Evolutionary conservation across 1,139 yeast genomes (phyloP).

Genomic region (Martiniozyma asiatica): DNA sequence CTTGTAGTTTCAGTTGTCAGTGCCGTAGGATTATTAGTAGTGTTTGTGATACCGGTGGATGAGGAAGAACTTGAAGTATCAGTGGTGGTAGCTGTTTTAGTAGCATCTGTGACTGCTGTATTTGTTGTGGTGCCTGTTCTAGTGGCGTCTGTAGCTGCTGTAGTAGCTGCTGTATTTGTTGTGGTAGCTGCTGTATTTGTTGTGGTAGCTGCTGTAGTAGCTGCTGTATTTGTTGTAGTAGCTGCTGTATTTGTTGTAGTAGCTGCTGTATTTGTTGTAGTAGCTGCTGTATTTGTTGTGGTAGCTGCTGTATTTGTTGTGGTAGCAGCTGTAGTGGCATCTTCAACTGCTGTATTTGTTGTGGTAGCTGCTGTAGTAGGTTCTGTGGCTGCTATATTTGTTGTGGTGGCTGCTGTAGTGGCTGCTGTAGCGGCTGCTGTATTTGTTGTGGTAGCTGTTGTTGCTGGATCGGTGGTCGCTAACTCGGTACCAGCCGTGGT

Average conservation of each 20-base stretch:
- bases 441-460: slow-evolving; percentile 3
- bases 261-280: slow-evolving; percentile 2
- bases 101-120: slow-evolving; percentile 1
- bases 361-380: slow-evolving; percentile 5
- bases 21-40: slow-evolving; percentile 11
- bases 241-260: slow-evolving; percentile 6
- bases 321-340: slow-evolving; percentile 8
- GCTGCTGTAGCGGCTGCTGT: too few relatives aligned
- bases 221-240: slow-evolving; percentile 3
- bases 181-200: not conserved
- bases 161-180: slow-evolving; percentile 1
- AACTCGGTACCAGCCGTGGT: too few relatives aligned
- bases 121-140: slow-evolving; percentile 4
- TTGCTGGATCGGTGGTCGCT: too few relatives aligned
- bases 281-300: not conserved
- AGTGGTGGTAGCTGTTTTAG: slow-evolving; percentile 4
- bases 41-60: too few relatives aligned
- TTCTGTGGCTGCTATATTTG: slow-evolving; percentile 3
- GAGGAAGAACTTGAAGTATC: too few relatives aligned
- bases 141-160: slow-evolving; percentile 3
- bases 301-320: slow-evolving; percentile 4
- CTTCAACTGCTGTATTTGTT: not conserved
- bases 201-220: slow-evolving; percentile 1
- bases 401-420: too few relatives aligned
- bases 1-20: slow-evolving; percentile 4